Evolutionary conservation across 1,284 basidiomycete species (phyloP).

Genomic region (Tilletia walkeri): DNA sequence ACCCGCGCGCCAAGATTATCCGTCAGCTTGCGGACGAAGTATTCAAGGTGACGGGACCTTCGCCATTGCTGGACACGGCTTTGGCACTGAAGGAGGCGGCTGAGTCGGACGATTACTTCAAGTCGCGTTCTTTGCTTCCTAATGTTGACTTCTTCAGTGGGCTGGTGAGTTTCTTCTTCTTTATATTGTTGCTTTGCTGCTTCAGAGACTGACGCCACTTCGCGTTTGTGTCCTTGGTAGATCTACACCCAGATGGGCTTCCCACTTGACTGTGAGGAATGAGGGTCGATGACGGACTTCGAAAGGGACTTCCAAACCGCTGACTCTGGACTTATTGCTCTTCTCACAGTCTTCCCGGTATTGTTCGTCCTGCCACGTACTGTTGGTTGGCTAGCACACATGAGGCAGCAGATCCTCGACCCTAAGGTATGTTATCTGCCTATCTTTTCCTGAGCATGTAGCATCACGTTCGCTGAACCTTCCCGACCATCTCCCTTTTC

Average conservation of each 20-base stretch:
- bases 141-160: slow-evolving; percentile 23
- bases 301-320: no score
- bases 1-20: slow-evolving; percentile 82
- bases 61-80: slow-evolving; percentile 77
- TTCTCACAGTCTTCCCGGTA: slow-evolving; percentile 68
- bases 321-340: no score
- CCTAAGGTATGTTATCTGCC: neutral
- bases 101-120: slow-evolving; percentile 77
- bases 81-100: slow-evolving; percentile 82
- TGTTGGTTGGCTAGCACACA: slow-evolving; percentile 83
- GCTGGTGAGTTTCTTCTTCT: neutral
- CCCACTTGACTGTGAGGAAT: slow-evolving; percentile 50
- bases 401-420: slow-evolving; percentile 61
- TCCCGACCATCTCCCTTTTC: no score
- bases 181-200: neutral
- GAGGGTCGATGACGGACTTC: no score
- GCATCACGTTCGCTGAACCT: no score
- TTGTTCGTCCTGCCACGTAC: slow-evolving; percentile 83
- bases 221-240: neutral
- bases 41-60: slow-evolving; percentile 63
- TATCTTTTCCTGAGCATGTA: no score
- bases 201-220: neutral
- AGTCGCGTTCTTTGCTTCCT: slow-evolving; percentile 19
- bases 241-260: slow-evolving; percentile 16
- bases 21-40: slow-evolving; percentile 82